A percentile compares a stretch with the other conserved stretches of the same genome.
phyloP scores from a whole-genome alignment of 176 grass and related monocot genomes.

The Oryza punctata region DNA sequence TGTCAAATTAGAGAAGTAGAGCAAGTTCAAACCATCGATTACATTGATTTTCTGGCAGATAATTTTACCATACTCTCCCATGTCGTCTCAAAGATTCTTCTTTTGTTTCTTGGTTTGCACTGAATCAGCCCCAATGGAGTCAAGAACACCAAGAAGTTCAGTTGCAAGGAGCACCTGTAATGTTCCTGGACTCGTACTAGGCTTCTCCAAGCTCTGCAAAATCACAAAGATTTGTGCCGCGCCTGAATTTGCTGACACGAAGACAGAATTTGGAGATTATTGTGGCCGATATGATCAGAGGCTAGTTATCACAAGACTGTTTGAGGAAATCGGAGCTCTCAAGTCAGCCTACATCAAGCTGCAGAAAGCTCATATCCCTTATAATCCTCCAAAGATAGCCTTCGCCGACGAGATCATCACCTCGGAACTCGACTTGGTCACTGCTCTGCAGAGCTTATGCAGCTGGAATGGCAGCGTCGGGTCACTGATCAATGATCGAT shows the following conservation, averaged over 20 bases:
- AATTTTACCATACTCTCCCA: background rate
- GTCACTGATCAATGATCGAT: background rate
- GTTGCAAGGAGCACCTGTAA: background rate
- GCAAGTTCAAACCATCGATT: background rate
- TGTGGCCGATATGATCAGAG: background rate
- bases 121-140: constrained; percentile 2
- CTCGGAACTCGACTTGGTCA: constrained; percentile 5
- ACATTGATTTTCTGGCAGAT: background rate
- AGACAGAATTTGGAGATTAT: background rate
- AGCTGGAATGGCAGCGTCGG: background rate
- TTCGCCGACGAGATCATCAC: constrained; percentile 4
- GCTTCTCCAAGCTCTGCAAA: constrained; percentile 32
- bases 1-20: background rate
- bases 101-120: background rate
- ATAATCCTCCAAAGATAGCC: background rate
- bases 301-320: background rate
- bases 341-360: constrained; percentile 33
- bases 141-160: background rate
- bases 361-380: constrained; percentile 28
- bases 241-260: background rate
- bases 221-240: constrained; percentile 29
- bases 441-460: constrained; percentile 15
- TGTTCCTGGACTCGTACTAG: constrained; percentile 1
- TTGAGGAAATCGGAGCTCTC: constrained; percentile 1
- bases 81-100: background rate